phyloP scores from a whole-genome alignment of 1,284 basidiomycete species.

The Agroathelia rolfsii region DNA sequence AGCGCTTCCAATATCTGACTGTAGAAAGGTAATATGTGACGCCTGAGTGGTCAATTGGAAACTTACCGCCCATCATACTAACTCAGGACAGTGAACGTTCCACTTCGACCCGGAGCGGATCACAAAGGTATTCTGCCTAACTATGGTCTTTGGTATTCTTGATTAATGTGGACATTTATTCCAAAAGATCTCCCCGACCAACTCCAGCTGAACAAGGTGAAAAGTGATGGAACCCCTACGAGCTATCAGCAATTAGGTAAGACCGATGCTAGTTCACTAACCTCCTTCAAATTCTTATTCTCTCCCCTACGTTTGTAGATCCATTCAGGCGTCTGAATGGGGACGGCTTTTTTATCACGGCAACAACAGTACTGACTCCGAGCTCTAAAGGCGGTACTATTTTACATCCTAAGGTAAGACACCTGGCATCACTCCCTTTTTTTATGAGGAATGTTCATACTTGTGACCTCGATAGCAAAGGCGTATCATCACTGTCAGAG shows the following conservation, averaged over 20 bases:
- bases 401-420: constrained; percentile 52
- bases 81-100: constrained; percentile 42
- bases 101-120: constrained; percentile 34
- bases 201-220: constrained; percentile 25
- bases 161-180: constrained; percentile 4
- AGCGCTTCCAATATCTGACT: constrained; percentile 24
- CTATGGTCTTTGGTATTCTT: constrained; percentile 2
- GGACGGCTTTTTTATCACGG: constrained; percentile 43
- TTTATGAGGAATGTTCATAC: constrained; percentile 4
- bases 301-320: constrained; percentile 21
- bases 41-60: constrained; percentile 1
- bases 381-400: constrained; percentile 37
- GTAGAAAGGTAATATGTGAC: constrained; percentile 39
- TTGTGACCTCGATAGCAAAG: constrained; percentile 55
- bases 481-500: constrained; percentile 50
- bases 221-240: constrained; percentile 15
- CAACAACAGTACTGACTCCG: constrained; percentile 43
- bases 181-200: constrained; percentile 34
- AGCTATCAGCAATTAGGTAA: constrained; percentile 15
- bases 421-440: not conserved
- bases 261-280: too few relatives aligned
- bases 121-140: constrained; percentile 27
- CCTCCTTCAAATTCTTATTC: constrained; percentile 3
- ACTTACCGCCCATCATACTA: constrained; percentile 7
- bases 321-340: constrained; percentile 45